Conservation (phyloP, 768 basidiomycete genomes). For the Tulasnella sp. region DNA sequence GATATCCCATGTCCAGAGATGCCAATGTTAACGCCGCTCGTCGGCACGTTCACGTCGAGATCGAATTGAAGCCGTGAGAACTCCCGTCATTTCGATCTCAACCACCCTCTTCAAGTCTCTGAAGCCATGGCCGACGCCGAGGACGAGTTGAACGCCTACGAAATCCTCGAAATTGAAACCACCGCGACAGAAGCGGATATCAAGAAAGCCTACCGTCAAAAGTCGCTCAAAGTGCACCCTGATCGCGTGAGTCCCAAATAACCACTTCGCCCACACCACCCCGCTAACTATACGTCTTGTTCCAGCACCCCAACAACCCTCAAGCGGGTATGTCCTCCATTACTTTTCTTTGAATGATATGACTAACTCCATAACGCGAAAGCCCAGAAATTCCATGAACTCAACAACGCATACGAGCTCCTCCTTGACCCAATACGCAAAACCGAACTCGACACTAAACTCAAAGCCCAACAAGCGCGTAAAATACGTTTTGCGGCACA, state of each 20-base stretch:
- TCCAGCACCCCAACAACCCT: constrained; percentile 64
- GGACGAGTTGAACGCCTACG: constrained; percentile 62
- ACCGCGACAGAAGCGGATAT: constrained; percentile 71
- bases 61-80: too few species aligned
- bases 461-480: constrained; percentile 56
- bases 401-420: constrained; percentile 69
- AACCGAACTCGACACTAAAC: constrained; percentile 65
- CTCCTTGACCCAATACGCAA: constrained; percentile 69
- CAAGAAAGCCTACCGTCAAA: constrained; percentile 62
- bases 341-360: background rate
- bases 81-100: background rate
- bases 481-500: constrained; percentile 56
- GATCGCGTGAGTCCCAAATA: constrained; percentile 48
- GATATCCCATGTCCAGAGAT: too few species aligned
- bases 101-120: background rate
- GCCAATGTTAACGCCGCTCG: too few species aligned
- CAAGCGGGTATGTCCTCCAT: constrained; percentile 44
- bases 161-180: constrained; percentile 45
- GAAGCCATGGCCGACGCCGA: constrained; percentile 33
- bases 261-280: background rate
- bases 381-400: constrained; percentile 74
- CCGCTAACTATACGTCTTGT: constrained; percentile 19
- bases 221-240: constrained; percentile 77
- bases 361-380: background rate
- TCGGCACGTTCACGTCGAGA: too few species aligned